These are phyloP conservation scores for Rhodotorula glutinis DNA, from an alignment of 1,284 basidiomycete species.

Conservation along the genomic window DNA sequence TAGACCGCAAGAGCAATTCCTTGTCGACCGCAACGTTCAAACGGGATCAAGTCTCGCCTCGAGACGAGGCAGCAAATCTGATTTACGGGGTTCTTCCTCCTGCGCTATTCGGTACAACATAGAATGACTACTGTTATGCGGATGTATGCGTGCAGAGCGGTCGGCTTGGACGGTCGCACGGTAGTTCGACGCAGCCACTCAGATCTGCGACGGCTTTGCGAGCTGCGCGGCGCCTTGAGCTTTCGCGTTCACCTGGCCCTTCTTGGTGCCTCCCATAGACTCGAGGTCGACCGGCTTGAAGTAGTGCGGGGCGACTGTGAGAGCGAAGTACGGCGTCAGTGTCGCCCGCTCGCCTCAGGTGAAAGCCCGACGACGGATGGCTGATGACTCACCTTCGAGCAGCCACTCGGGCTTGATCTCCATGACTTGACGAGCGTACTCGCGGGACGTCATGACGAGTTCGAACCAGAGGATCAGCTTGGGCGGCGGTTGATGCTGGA, in stretches of 20 bases:
- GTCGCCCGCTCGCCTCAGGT: too few species aligned
- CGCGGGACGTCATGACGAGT: constrained; percentile 61
- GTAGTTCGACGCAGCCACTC: too few species aligned
- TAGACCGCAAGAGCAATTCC: neutral
- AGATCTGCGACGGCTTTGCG: constrained; percentile 9
- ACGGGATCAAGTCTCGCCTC: too few species aligned
- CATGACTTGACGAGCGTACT: constrained; percentile 80
- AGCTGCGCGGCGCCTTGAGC: constrained; percentile 29
- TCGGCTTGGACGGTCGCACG: too few species aligned
- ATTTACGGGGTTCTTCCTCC: too few species aligned
- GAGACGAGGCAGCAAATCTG: too few species aligned
- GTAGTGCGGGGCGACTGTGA: constrained; percentile 82
- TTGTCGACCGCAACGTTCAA: too few species aligned
- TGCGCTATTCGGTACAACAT: too few species aligned
- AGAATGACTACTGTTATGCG: neutral
- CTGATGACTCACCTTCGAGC: constrained; percentile 66
- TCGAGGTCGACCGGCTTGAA: constrained; percentile 86
- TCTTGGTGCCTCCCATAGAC: constrained; percentile 50
- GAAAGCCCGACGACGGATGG: constrained; percentile 5
- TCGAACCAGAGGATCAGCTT: constrained; percentile 92
- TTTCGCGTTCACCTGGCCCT: constrained; percentile 37
- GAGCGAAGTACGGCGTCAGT: neutral
- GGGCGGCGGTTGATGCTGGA: constrained; percentile 91
- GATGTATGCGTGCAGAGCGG: neutral
- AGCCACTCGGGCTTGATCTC: constrained; percentile 94